A percentile compares a stretch with the other conserved stretches of the same genome.
phyloP scores from a whole-genome alignment of 2,329 filamentous ascomycete genomes.

The Aspergillus pseudoterreus region DNA sequence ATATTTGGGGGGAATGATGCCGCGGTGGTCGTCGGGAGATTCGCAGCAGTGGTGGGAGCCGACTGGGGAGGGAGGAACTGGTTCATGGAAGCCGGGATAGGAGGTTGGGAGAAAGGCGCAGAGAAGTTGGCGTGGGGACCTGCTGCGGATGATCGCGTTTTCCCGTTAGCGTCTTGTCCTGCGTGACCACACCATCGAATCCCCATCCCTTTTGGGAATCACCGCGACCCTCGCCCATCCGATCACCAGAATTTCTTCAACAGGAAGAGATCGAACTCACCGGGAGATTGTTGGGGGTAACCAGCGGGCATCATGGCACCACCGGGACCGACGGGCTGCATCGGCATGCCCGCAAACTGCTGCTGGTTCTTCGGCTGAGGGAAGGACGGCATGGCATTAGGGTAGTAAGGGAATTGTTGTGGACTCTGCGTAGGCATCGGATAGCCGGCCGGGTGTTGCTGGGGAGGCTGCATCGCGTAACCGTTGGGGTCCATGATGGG shows the following conservation, averaged over 20 bases:
- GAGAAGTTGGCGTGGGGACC: constrained; percentile 36
- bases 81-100: constrained; percentile 27
- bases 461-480: constrained; percentile 18
- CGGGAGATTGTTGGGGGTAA: constrained; percentile 33
- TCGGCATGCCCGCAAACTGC: constrained; percentile 32
- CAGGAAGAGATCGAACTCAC: constrained; percentile 24
- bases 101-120: constrained; percentile 31
- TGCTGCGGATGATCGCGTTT: constrained; percentile 21
- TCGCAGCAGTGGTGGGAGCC: constrained; percentile 18
- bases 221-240: no score
- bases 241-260: neutral
- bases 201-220: no score
- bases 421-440: constrained; percentile 31
- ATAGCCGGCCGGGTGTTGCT: constrained; percentile 27
- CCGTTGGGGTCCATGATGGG: constrained; percentile 29
- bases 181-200: neutral
- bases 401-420: constrained; percentile 36
- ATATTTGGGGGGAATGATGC: constrained; percentile 34
- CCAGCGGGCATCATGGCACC: constrained; percentile 38
- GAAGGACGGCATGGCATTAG: constrained; percentile 29
- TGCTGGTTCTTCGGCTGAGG: constrained; percentile 29
- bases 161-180: constrained; percentile 16
- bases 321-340: constrained; percentile 33
- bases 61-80: constrained; percentile 29
- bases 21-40: constrained; percentile 27